These are phyloP conservation scores for Pythium aquatile DNA, from an alignment of 352 stramenopile species.

Conservation along the genomic window DNA sequence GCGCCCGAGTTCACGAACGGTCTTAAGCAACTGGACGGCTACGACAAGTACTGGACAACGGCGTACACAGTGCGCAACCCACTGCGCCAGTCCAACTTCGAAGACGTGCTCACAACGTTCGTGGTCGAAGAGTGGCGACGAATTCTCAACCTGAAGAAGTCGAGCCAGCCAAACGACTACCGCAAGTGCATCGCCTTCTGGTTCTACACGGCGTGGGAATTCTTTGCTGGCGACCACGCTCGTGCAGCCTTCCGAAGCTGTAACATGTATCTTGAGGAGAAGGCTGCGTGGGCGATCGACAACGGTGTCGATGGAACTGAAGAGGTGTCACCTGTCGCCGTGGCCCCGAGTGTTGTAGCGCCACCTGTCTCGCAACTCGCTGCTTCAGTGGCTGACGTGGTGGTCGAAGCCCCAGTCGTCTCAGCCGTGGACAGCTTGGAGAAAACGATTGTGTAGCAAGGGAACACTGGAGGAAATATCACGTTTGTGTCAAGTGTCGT, in stretches of 20 bases:
- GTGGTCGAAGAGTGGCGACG: constrained; percentile 73
- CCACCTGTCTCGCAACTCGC: background rate
- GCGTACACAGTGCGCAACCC: constrained; percentile 75
- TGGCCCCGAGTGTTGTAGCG: background rate
- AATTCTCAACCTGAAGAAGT: constrained; percentile 81
- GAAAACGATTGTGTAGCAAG: constrained; percentile 21
- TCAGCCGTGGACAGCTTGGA: constrained; percentile 18
- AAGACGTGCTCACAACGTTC: constrained; percentile 65
- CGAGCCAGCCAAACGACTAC: constrained; percentile 83
- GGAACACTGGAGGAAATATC: background rate
- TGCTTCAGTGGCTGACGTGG: background rate
- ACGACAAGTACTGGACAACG: constrained; percentile 85
- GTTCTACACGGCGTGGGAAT: constrained; percentile 86
- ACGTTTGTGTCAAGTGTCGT: background rate
- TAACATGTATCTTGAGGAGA: constrained; percentile 86
- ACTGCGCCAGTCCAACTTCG: constrained; percentile 69
- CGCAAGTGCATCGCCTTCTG: constrained; percentile 86
- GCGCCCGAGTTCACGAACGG: constrained; percentile 65
- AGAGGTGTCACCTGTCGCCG: background rate
- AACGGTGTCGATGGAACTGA: constrained; percentile 12
- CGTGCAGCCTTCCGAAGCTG: constrained; percentile 73
- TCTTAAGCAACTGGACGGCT: constrained; percentile 73
- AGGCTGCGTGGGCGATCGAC: constrained; percentile 43
- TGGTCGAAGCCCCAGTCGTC: background rate
- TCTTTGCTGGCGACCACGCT: constrained; percentile 75